Conservation (phyloP, 768 basidiomycete genomes). For the Russula earlei region DNA sequence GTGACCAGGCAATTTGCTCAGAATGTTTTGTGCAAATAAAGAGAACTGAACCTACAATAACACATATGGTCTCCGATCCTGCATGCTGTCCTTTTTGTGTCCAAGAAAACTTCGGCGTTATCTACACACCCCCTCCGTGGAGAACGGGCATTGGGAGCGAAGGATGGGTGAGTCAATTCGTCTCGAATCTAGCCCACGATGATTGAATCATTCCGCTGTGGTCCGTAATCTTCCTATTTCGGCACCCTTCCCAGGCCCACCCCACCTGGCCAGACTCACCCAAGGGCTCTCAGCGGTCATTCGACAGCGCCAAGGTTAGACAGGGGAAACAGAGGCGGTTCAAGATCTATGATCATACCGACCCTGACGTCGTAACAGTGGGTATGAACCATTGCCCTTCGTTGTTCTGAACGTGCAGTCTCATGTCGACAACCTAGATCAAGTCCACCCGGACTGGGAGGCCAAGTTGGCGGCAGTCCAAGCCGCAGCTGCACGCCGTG, state of each 20-base stretch:
- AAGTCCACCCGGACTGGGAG: slow-evolving; percentile 98
- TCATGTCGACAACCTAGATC: slow-evolving; percentile 44
- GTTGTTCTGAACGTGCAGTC: slow-evolving; percentile 3
- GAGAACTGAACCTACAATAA: slow-evolving; percentile 87
- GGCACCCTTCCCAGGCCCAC: slow-evolving; percentile 9
- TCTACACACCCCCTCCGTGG: slow-evolving; percentile 79
- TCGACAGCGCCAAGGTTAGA: slow-evolving; percentile 13
- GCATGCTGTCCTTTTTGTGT: slow-evolving; percentile 97
- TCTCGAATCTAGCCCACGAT: slow-evolving; percentile 2
- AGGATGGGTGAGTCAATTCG: slow-evolving; percentile 43
- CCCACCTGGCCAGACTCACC: slow-evolving; percentile 47
- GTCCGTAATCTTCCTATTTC: neutral
- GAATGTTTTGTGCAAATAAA: slow-evolving; percentile 99
- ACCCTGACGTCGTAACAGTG: slow-evolving; percentile 84
- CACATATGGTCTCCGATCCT: slow-evolving; percentile 92
- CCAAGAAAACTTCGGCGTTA: slow-evolving; percentile 92
- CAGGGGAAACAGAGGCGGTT: slow-evolving; percentile 51
- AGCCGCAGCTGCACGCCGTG: slow-evolving; percentile 91
- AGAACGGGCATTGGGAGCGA: slow-evolving; percentile 71
- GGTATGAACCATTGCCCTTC: slow-evolving; percentile 40
- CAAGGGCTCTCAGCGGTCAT: slow-evolving; percentile 36
- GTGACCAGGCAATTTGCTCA: slow-evolving; percentile 97
- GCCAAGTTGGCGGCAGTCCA: slow-evolving; percentile 88
- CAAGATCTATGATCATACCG: slow-evolving; percentile 82
- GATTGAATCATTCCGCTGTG: neutral